These are phyloP conservation scores for Peronospora tabacina DNA, from an alignment of 352 stramenopile species.

Conservation along the genomic window DNA sequence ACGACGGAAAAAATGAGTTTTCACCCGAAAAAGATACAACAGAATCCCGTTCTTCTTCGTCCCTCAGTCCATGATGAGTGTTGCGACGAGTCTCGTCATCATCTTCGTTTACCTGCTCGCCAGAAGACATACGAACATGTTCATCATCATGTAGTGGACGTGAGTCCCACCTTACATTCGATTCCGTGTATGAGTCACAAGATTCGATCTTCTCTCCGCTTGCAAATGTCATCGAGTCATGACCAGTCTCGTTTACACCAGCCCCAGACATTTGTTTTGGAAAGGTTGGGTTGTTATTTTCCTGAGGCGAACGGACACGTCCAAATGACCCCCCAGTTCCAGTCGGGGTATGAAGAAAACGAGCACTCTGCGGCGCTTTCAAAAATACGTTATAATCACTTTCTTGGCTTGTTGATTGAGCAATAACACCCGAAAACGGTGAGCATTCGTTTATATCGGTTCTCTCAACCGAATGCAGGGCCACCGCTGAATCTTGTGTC, in stretches of 20 bases:
- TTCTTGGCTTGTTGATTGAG: conserved; percentile 7
- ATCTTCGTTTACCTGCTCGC: conserved; percentile 6
- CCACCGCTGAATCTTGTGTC: neutral
- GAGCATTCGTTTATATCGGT: conserved; percentile 7
- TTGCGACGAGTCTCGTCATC: conserved; percentile 10
- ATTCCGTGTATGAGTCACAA: conserved; percentile 17
- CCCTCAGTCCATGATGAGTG: conserved; percentile 18
- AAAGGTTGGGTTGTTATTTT: conserved; percentile 9
- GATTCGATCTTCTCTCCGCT: conserved; percentile 4
- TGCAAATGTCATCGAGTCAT: conserved; percentile 8
- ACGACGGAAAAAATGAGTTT: conserved; percentile 30
- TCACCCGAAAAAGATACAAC: conserved; percentile 33
- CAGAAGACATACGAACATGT: conserved; percentile 2
- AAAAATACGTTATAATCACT: conserved; percentile 20
- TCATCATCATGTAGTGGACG: conserved; percentile 6
- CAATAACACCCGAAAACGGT: conserved; percentile 24
- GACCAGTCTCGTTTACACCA: conserved; percentile 5
- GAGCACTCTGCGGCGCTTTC: conserved; percentile 21
- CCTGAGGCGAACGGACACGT: conserved; percentile 20
- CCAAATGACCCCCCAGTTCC: conserved; percentile 28
- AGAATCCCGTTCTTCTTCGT: conserved; percentile 35
- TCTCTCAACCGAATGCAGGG: conserved; percentile 3
- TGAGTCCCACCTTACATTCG: conserved; percentile 20
- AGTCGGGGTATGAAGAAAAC: conserved; percentile 29
- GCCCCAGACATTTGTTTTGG: conserved; percentile 7